Evolutionary conservation across 2,329 filamentous ascomycete species (phyloP), one percentile per base, ranked within the genome.

Genomic region (Pseudogymnoascus sp.): DNA sequence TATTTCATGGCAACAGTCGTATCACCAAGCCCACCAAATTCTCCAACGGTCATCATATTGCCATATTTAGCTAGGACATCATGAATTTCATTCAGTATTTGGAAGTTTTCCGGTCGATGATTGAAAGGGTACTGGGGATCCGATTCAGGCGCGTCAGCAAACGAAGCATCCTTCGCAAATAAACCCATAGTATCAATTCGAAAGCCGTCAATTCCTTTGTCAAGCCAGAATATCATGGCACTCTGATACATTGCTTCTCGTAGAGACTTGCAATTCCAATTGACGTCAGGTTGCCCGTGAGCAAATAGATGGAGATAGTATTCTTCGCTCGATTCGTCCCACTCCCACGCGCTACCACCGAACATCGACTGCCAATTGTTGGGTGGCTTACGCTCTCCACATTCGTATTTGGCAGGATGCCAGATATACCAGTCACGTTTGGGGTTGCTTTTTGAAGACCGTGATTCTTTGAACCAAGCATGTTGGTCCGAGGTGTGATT

Each of bases 241-340:
- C 83, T 81, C 33, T 87, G 80, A 72, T 91, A 89, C 5, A 92
- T 85, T 1, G 89, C 89, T 58, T 83, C 76, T 14, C 89, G 82
- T 0, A 88, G 83, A 7, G 82, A 83, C 0, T 80, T 79, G 62
- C 87, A 89, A 69, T 92, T 88, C 89, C 89, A 94, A 74, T 94
- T 94, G n/a, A 94, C 79, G 68, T 94, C 91, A 0, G 91, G 90
- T 71, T 93, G 90, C 66, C 89, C 84, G 4, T 81, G 82, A 5
- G 87, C 85, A 72, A 91, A 95, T 11, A 94, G 79, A 65, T 89
- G 85, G 0, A 92, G 82, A 69, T 91, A 92, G 72, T 91, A 92
- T 73, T 92, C 87, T 55, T 81, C 79, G 0, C 88, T 90, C n/a
- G 75, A 71, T 67, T 89, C 84, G 68, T 92, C 89, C 77, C 84